Percentiles rank a stretch among this genome's conserved stretches.
These are phyloP conservation scores for Oryza coarctata DNA, from an alignment of 176 grass and related monocot species.

Conservation along the genomic window DNA sequence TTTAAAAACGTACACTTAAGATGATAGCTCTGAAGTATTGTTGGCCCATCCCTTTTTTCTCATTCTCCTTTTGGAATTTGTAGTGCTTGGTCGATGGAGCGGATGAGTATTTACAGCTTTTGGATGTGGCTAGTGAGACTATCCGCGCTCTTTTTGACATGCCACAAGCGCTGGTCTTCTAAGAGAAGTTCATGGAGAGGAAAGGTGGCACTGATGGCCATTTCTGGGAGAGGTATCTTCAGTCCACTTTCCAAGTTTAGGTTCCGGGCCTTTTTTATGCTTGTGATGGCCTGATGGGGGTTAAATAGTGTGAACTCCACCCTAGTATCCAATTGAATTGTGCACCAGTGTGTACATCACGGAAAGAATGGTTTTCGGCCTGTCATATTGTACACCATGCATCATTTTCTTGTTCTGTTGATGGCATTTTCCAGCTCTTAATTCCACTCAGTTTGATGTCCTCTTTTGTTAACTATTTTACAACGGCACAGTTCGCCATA, in stretches of 20 bases:
- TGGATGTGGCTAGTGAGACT: conserved; percentile 73
- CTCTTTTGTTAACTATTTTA: not conserved
- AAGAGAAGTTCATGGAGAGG: conserved; percentile 8
- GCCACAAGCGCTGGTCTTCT: conserved; percentile 55
- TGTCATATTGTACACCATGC: not conserved
- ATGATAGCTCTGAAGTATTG: not conserved
- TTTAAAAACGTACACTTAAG: not conserved
- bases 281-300: not conserved
- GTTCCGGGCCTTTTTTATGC: not conserved
- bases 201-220: not conserved
- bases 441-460: not conserved
- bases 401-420: not conserved
- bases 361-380: not conserved
- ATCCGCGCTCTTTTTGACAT: conserved; percentile 86
- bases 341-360: not conserved
- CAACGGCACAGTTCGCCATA: not conserved
- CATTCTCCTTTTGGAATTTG: conserved; percentile 23
- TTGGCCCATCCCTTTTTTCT: conserved; percentile 4
- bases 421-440: not conserved
- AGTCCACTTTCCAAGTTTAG: conserved; percentile 4
- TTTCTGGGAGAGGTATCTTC: not conserved
- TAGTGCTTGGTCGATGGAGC: conserved; percentile 96
- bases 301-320: not conserved
- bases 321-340: conserved; percentile 18
- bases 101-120: conserved; percentile 87